Conservation (phyloP, 306 rosid genomes). For the Cajanus cajan region DNA sequence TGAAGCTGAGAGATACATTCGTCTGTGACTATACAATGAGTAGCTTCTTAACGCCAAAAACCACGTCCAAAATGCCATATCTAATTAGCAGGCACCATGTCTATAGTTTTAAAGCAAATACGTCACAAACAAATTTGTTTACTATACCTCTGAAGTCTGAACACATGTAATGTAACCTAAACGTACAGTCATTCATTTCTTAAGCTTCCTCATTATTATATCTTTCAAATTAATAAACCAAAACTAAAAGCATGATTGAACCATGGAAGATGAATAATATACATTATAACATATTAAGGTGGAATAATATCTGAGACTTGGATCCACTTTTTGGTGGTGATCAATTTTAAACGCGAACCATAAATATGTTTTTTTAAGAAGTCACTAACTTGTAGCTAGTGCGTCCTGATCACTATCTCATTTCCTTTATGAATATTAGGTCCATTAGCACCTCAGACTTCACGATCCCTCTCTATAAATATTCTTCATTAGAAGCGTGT, state of each 20-base stretch:
- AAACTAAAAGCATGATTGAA: neutral
- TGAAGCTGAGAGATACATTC: neutral
- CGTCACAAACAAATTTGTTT: neutral
- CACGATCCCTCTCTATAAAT: slow-evolving; percentile 38
- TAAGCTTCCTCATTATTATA: neutral
- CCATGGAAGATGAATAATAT: neutral
- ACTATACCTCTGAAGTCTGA: neutral
- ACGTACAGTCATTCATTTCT: neutral
- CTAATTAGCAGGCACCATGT: no score
- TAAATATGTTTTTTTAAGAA: neutral
- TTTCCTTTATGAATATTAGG: neutral
- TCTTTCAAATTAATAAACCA: neutral
- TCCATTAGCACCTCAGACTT: slow-evolving; percentile 9
- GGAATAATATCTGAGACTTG: neutral
- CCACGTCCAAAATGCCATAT: no score
- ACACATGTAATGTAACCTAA: neutral
- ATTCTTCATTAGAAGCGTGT: slow-evolving; percentile 34
- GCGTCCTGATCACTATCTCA: slow-evolving; percentile 27
- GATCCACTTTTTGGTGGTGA: neutral
- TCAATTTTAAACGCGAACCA: neutral
- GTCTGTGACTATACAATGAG: neutral
- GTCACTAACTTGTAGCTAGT: slow-evolving; percentile 34
- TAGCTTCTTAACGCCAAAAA: no score
- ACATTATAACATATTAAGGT: neutral
- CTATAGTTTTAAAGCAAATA: neutral